These are phyloP conservation scores for Penstemon barbatus DNA, from an alignment of 257 asterid species.

Conservation along the genomic window DNA sequence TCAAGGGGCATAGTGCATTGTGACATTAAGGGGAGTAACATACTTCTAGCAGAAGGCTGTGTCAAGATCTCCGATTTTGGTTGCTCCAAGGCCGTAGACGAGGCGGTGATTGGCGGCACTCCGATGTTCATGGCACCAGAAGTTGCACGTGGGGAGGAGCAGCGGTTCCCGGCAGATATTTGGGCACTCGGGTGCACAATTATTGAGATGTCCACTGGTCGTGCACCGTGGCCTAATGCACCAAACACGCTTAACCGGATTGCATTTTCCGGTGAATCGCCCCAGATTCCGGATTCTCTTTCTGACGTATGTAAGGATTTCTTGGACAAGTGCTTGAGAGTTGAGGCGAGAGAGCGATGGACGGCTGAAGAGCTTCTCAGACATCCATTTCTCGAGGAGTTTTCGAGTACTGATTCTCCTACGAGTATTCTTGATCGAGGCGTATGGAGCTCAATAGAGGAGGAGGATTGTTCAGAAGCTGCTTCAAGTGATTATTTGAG, in stretches of 20 bases:
- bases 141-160: slow-evolving; percentile 66
- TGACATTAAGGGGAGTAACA: slow-evolving; percentile 71
- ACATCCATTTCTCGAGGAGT: slow-evolving; percentile 52
- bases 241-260: slow-evolving; percentile 45
- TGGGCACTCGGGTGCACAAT: slow-evolving; percentile 87
- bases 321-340: slow-evolving; percentile 56
- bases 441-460: slow-evolving; percentile 60
- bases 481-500: neutral
- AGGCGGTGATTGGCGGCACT: slow-evolving; percentile 51
- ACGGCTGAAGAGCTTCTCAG: slow-evolving; percentile 57
- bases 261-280: slow-evolving; percentile 61
- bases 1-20: slow-evolving; percentile 72
- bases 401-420: slow-evolving; percentile 41
- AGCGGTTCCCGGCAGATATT: slow-evolving; percentile 65
- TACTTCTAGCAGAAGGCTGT: slow-evolving; percentile 37
- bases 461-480: slow-evolving; percentile 34
- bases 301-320: slow-evolving; percentile 70
- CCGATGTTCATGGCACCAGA: slow-evolving; percentile 91
- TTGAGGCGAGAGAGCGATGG: slow-evolving; percentile 58
- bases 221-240: slow-evolving; percentile 59
- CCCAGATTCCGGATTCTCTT: slow-evolving; percentile 49
- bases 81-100: slow-evolving; percentile 48
- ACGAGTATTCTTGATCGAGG: slow-evolving; percentile 74
- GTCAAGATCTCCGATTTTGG: slow-evolving; percentile 75
- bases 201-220: slow-evolving; percentile 74